phyloP scores from a whole-genome alignment of 352 stramenopile genomes.

The Thraustotheca clavata region DNA sequence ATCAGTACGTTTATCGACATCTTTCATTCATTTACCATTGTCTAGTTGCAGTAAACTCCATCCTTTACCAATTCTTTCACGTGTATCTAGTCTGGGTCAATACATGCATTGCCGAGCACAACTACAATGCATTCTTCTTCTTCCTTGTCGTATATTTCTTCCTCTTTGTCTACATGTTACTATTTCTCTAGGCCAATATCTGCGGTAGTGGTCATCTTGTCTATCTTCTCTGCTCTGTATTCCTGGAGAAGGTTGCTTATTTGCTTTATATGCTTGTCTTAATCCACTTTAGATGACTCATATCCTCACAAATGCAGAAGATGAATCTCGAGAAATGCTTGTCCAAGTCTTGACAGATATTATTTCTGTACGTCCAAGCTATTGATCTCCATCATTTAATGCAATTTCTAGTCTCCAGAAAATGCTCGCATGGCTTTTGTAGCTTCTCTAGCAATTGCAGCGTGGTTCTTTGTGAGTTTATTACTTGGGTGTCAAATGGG shows the following conservation, averaged over 20 bases:
- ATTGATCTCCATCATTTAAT: too few relatives aligned
- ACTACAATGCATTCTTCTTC: constrained; percentile 26
- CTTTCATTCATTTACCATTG: not conserved
- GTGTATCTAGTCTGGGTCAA: constrained; percentile 25
- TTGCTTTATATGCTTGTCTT: not conserved
- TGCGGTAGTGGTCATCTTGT: not conserved
- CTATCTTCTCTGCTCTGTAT: not conserved
- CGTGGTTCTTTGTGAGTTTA: constrained; percentile 47
- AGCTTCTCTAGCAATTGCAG: constrained; percentile 50
- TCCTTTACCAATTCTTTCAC: not conserved
- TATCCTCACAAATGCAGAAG: not conserved
- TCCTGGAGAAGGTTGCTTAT: not conserved
- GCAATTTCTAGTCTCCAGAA: not conserved
- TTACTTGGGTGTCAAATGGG: constrained; percentile 70
- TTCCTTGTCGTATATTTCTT: constrained; percentile 23
- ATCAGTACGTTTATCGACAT: constrained; percentile 51
- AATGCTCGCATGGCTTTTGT: constrained; percentile 45
- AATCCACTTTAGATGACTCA: not conserved
- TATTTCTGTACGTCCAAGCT: not conserved
- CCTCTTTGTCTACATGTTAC: not conserved
- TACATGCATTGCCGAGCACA: constrained; percentile 24
- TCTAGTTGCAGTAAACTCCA: constrained; percentile 31
- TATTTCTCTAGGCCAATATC: not conserved
- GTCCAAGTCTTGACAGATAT: constrained; percentile 8
- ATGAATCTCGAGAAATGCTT: not conserved